Conservation (phyloP, 805 yeast species). For the Metschnikowia koreensis region DNA sequence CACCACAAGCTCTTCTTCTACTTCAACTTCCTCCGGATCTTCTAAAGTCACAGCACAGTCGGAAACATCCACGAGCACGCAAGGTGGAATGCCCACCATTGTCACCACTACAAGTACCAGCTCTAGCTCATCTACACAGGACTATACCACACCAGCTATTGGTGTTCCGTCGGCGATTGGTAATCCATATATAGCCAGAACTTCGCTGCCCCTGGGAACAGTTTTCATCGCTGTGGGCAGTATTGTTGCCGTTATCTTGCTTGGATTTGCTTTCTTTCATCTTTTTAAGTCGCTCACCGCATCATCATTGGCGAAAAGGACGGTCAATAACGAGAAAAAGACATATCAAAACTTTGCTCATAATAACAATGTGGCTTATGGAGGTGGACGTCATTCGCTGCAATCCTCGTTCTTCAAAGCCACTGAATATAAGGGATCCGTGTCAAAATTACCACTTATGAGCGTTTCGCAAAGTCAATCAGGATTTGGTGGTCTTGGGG, state of each 20-base stretch:
- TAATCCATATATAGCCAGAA: constrained; percentile 63
- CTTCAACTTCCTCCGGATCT: neutral
- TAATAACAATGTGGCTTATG: constrained; percentile 31
- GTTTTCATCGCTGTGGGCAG: constrained; percentile 82
- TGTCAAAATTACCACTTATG: constrained; percentile 37
- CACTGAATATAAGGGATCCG: constrained; percentile 22
- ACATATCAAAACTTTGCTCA: constrained; percentile 33
- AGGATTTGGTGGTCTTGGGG: constrained; percentile 29
- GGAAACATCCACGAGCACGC: neutral
- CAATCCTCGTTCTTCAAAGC: constrained; percentile 2
- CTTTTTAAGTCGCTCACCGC: constrained; percentile 47
- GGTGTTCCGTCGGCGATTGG: constrained; percentile 55
- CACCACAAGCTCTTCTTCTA: neutral
- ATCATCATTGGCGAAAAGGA: constrained; percentile 49
- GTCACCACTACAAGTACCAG: constrained; percentile 4
- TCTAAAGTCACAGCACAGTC: neutral
- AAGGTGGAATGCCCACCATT: constrained; percentile 16
- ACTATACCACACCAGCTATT: constrained; percentile 47
- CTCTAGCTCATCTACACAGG: constrained; percentile 10
- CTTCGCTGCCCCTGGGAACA: constrained; percentile 65
- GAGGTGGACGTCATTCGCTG: constrained; percentile 11
- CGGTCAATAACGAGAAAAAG: constrained; percentile 34
- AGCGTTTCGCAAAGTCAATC: constrained; percentile 20
- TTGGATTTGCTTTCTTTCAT: constrained; percentile 54
- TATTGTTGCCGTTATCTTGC: constrained; percentile 56